A percentile compares a stretch with the other conserved stretches of the same genome.
These are phyloP conservation scores for Solanum hybrid DNA, from an alignment of 305 asterid species.

Conservation along the genomic window DNA sequence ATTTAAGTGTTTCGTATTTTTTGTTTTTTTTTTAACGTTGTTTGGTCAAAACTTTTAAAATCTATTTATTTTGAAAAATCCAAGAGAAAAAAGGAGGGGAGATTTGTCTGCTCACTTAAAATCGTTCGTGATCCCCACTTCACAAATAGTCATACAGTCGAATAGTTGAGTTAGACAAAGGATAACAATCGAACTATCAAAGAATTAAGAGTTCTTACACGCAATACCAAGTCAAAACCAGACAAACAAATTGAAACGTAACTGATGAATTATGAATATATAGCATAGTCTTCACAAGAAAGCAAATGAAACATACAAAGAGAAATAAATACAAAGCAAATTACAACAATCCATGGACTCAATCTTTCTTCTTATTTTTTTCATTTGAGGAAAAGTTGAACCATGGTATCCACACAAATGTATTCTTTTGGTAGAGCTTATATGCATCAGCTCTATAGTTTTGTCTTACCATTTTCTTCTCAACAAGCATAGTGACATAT, in stretches of 20 bases:
- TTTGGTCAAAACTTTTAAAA: background rate
- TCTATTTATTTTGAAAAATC: background rate
- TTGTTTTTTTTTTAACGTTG: background rate
- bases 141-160: background rate
- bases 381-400: slow-evolving; percentile 30
- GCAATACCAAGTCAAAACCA: fast-evolving
- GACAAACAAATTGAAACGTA: background rate
- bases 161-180: background rate
- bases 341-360: slow-evolving; percentile 9
- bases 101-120: background rate
- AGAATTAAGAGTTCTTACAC: background rate
- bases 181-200: background rate
- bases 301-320: background rate
- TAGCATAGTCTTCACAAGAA: background rate
- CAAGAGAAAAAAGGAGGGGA: background rate
- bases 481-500: slow-evolving; percentile 72
- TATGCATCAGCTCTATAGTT: slow-evolving; percentile 64
- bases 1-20: background rate
- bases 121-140: background rate
- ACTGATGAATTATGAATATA: background rate
- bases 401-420: slow-evolving; percentile 82
- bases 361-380: slow-evolving; percentile 50
- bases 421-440: slow-evolving; percentile 42
- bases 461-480: slow-evolving; percentile 57
- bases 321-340: background rate